Evolutionary conservation across 2,329 filamentous ascomycete species (phyloP).

Genomic region (Nannizziopsis arthrosporioides): DNA sequence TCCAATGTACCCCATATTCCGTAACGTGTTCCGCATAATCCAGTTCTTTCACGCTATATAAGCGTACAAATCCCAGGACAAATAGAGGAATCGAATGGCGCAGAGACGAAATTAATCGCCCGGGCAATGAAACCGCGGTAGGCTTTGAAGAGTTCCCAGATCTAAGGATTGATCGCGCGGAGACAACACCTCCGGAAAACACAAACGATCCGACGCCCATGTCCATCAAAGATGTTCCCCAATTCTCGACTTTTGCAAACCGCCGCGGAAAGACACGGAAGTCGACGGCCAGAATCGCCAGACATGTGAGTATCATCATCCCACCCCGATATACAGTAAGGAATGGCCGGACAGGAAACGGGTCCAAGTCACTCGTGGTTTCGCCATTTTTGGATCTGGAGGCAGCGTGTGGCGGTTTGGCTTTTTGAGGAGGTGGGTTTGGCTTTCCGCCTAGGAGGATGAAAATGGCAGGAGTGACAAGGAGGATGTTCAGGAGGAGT

Average conservation of each 20-base stretch:
- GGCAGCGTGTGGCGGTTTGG: conserved; percentile 23
- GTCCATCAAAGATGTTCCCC: conserved; percentile 98
- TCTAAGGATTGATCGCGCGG: conserved; percentile 67
- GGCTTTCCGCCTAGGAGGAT: conserved; percentile 40
- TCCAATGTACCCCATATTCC: conserved; percentile 98
- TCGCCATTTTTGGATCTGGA: conserved; percentile 18
- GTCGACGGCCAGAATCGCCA: conserved; percentile 92
- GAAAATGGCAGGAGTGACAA: conserved; percentile 59
- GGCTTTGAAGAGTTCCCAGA: conserved; percentile 29
- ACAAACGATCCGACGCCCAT: conserved; percentile 95
- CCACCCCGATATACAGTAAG: conserved; percentile 80
- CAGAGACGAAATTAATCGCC: conserved; percentile 54
- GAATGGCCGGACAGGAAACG: conserved; percentile 75
- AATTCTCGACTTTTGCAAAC: conserved; percentile 97
- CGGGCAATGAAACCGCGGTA: conserved; percentile 29
- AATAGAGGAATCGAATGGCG: conserved; percentile 76
- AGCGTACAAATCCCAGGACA: conserved; percentile 63
- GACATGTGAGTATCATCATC: conserved; percentile 82
- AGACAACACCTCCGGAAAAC: conserved; percentile 85
- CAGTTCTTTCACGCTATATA: conserved; percentile 82
- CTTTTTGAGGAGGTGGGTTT: conserved; percentile 23
- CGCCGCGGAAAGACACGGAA: conserved; percentile 85
- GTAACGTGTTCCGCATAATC: conserved; percentile 96
- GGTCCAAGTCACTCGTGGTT: conserved; percentile 28
- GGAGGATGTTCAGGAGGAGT: conserved; percentile 59